Conservation (phyloP, 345 rosid species). For the Aegle marmelos region DNA sequence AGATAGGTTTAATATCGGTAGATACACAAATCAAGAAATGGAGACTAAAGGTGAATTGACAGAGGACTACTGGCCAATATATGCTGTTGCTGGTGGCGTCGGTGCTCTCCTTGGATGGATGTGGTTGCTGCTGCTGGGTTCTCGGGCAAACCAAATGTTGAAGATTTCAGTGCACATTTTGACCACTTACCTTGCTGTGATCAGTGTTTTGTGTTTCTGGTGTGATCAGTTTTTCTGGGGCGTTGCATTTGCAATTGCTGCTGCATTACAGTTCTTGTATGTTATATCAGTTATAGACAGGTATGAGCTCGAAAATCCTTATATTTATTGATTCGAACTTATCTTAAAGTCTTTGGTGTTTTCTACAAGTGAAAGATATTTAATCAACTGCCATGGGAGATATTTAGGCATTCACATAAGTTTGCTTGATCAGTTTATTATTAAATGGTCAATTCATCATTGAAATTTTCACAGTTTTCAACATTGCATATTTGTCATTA, state of each 20-base stretch:
- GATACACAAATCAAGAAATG: constrained; percentile 39
- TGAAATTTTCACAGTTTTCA: neutral
- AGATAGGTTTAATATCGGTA: constrained; percentile 77
- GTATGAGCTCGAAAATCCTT: constrained; percentile 30
- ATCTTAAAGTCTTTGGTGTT: neutral
- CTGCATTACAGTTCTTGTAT: constrained; percentile 88
- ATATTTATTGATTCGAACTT: neutral
- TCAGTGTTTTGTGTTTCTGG: constrained; percentile 95
- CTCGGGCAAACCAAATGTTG: constrained; percentile 77
- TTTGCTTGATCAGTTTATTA: neutral
- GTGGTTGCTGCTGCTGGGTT: constrained; percentile 80
- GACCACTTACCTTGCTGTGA: constrained; percentile 86
- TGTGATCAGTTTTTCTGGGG: constrained; percentile 74
- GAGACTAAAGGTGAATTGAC: constrained; percentile 54
- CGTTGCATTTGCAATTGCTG: constrained; percentile 73
- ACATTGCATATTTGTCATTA: neutral
- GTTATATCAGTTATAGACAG: constrained; percentile 95
- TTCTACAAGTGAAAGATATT: neutral
- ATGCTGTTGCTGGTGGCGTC: constrained; percentile 75
- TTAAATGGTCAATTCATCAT: neutral
- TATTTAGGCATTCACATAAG: neutral
- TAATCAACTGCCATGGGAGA: neutral
- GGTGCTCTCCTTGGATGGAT: constrained; percentile 70
- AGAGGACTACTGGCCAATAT: constrained; percentile 90
- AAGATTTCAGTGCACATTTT: constrained; percentile 86